Conservation (phyloP, 75 land plant genomes). For the Chamaecyparis obtusa region DNA sequence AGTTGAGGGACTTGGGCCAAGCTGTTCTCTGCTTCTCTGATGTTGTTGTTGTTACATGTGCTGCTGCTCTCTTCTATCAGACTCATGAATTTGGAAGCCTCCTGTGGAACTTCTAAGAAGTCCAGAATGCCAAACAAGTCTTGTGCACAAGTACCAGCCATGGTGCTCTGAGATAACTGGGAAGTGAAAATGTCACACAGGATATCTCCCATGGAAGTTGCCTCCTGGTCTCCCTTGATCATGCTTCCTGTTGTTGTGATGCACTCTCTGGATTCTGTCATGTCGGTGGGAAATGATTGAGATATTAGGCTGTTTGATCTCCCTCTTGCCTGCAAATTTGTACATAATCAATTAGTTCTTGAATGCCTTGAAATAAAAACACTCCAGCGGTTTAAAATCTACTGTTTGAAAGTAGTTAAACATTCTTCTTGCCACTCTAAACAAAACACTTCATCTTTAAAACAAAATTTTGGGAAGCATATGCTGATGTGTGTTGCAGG, state of each 20-base stretch:
- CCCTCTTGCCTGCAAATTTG: neutral
- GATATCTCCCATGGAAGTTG: constrained; percentile 8
- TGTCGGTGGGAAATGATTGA: neutral
- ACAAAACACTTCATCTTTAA: too few relatives aligned
- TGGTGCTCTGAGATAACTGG: neutral
- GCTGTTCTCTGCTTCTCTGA: neutral
- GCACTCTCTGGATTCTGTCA: neutral
- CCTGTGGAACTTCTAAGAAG: neutral
- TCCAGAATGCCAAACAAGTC: constrained; percentile 12
- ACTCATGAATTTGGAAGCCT: neutral
- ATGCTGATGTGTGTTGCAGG: too few relatives aligned
- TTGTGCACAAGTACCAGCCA: neutral
- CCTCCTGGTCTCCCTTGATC: neutral
- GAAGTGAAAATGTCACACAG: constrained; percentile 8
- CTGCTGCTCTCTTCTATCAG: constrained; percentile 5
- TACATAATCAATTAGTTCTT: neutral
- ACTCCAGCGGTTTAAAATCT: too few relatives aligned
- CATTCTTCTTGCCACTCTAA: too few relatives aligned
- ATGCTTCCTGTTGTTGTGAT: neutral
- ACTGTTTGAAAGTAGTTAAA: too few relatives aligned
- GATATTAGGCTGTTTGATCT: neutral
- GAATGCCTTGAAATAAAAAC: too few relatives aligned
- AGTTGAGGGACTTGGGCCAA: neutral
- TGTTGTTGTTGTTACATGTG: constrained; percentile 3
- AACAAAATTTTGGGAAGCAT: too few relatives aligned